Base-by-base conservation (phyloP, 805 yeast genomes). In the Metschnikowia baotianmanensis region DNA sequence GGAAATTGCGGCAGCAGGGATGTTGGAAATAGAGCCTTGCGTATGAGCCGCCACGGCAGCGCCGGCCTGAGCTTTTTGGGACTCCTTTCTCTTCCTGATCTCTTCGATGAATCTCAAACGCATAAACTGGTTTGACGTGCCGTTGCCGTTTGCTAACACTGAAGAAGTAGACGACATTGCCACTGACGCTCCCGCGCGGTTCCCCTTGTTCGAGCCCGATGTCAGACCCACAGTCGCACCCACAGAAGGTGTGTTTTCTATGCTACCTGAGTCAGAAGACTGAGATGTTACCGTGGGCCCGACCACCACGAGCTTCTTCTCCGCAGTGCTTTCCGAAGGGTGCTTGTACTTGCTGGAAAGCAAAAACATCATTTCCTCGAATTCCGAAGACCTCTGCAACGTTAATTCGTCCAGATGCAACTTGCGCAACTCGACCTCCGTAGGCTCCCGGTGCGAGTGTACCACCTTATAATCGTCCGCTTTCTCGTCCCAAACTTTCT, bases 31-130 rank as follows among this genome's bases (percentile, higher is more conserved):
- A n/a, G 29, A 32, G 27, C 34, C 31, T n/a, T 42, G 52, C 4
- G 67, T 55, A 42, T 64, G 72, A 5, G 64, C 62, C n/a, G 67
- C 69, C 18, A 63, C 63, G 7, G 63, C 62, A 2, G 72, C 71
- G 28, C 67, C 73, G 29, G 65, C 67, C 43, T 61, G 70, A 1
- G 61, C 66, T 47, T 65, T 65, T 36, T 70, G 72, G 5, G 69
- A 60, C 47, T 69, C 72, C 54, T 78, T 77, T 57, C 85, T 78
- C 34, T 85, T 71, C 40, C 95, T 72, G 65, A 86, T 80, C 62
- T 85, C 93, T 60, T 91, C 98, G 44, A 91, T 84, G 54, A 90
- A 88, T 48, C 95, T 74, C 37, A 91, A 68, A 49, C 98, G 77
- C 73, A 86, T 78, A 61, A 93, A 93, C 61, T 89, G 95, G 32